Conservation (phyloP, 148 eudicot species). For the Heliosperma pusillum region DNA sequence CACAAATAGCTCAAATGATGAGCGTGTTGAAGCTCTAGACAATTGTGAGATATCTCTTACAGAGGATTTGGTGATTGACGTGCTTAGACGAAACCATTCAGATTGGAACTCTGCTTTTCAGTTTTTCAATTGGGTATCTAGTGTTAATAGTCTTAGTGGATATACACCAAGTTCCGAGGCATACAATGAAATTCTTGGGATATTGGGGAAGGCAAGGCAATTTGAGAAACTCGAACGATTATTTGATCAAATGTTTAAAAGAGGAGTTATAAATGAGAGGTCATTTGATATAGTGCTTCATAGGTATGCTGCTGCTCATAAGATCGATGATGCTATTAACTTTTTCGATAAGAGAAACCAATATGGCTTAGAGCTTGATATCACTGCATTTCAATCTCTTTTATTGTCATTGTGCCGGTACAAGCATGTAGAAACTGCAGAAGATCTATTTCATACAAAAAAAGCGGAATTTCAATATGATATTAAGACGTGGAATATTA, state of each 20-base stretch:
- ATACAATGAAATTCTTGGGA: constrained; percentile 63
- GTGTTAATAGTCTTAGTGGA: constrained; percentile 30
- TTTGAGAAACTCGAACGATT: constrained; percentile 49
- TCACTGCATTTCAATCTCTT: constrained; percentile 63
- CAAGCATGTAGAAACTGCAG: constrained; percentile 79
- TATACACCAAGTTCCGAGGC: constrained; percentile 38
- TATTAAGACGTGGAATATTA: constrained; percentile 71
- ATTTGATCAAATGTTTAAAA: constrained; percentile 71
- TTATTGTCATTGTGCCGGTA: constrained; percentile 59
- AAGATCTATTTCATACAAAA: constrained; percentile 55
- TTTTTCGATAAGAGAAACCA: constrained; percentile 55
- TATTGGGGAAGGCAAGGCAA: constrained; percentile 59
- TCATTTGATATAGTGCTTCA: constrained; percentile 61
- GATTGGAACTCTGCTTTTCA: constrained; percentile 63
- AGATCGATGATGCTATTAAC: constrained; percentile 52
- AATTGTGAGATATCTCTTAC: constrained; percentile 30
- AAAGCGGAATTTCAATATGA: constrained; percentile 41
- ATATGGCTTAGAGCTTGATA: constrained; percentile 51
- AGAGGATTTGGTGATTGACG: constrained; percentile 52
- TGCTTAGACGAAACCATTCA: constrained; percentile 57
- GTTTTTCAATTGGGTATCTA: constrained; percentile 64
- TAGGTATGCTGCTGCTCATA: constrained; percentile 70
- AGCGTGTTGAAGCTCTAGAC: constrained; percentile 37
- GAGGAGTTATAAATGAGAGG: constrained; percentile 47
- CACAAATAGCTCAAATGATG: constrained; percentile 29